A percentile compares a stretch with the other conserved stretches of the same genome.
phyloP scores from a whole-genome alignment of 164 flowering plant genomes.

The Chloranthus sessilifolius region DNA sequence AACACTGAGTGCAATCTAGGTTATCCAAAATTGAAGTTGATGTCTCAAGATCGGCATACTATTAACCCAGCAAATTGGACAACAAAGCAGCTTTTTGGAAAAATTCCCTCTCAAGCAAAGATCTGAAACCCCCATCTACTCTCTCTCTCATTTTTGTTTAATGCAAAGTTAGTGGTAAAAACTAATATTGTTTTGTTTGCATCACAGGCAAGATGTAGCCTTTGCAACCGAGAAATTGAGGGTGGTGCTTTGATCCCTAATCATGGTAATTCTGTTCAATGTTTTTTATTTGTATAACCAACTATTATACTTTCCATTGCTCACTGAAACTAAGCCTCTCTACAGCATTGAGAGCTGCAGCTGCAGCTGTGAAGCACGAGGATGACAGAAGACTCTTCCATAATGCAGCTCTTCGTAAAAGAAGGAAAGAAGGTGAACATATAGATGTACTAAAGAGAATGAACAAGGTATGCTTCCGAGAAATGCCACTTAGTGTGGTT shows the following conservation, averaged over 20 bases:
- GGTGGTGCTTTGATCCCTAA: constrained; percentile 67
- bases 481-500: too few species aligned
- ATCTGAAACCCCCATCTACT: too few species aligned
- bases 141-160: too few species aligned
- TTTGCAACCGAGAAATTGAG: constrained; percentile 76
- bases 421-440: constrained; percentile 77
- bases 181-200: constrained; percentile 12
- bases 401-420: constrained; percentile 75
- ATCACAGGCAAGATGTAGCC: constrained; percentile 77
- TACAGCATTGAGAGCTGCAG: constrained; percentile 92
- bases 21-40: too few species aligned
- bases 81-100: too few species aligned
- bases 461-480: constrained; percentile 48
- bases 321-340: constrained; percentile 14
- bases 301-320: not conserved
- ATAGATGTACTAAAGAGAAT: constrained; percentile 44
- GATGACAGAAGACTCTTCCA: constrained; percentile 85
- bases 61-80: too few species aligned
- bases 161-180: too few species aligned
- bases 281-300: not conserved
- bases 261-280: constrained; percentile 38
- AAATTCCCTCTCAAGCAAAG: too few species aligned
- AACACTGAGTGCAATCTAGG: too few species aligned
- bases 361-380: constrained; percentile 83
- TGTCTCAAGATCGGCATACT: too few species aligned